These are phyloP conservation scores for Tuber umbilicatum DNA, from an alignment of 495 filamentous ascomycete genomes.

Conservation along the genomic window DNA sequence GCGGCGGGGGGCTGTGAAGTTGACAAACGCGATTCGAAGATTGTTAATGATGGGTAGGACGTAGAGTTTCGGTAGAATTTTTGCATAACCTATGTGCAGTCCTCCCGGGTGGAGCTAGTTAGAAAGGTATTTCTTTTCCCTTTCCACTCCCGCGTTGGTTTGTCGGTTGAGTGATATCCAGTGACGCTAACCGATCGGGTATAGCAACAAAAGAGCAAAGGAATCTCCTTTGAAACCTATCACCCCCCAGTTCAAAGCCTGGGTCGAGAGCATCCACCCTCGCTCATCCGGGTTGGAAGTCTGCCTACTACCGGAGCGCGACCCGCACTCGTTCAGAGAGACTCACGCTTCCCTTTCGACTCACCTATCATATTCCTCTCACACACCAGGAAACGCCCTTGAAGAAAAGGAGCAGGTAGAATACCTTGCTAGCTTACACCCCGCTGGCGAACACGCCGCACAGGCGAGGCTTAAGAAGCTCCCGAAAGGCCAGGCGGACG, in stretches of 20 bases:
- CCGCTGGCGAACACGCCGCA: slow-evolving; percentile 74
- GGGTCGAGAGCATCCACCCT: slow-evolving; percentile 63
- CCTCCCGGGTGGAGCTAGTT: slow-evolving; percentile 57
- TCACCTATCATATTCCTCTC: slow-evolving; percentile 55
- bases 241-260: slow-evolving; percentile 72
- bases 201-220: slow-evolving; percentile 42
- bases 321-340: slow-evolving; percentile 52
- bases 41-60: slow-evolving; percentile 55
- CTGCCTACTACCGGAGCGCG: slow-evolving; percentile 55
- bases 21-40: slow-evolving; percentile 62
- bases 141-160: not conserved
- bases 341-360: slow-evolving; percentile 58
- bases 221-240: slow-evolving; percentile 79
- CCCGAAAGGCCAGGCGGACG: slow-evolving; percentile 55
- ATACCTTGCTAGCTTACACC: slow-evolving; percentile 53
- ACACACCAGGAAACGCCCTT: slow-evolving; percentile 60
- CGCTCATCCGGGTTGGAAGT: slow-evolving; percentile 60
- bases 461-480: slow-evolving; percentile 61
- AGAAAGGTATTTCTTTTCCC: slow-evolving; percentile 25
- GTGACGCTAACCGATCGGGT: not conserved
- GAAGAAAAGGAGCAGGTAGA: slow-evolving; percentile 49
- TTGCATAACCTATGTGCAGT: slow-evolving; percentile 80
- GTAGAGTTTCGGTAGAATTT: slow-evolving; percentile 57
- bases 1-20: slow-evolving; percentile 66
- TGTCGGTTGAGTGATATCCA: not conserved